Conservation (phyloP, 345 rosid genomes). For the Tarenaya hassleriana region DNA sequence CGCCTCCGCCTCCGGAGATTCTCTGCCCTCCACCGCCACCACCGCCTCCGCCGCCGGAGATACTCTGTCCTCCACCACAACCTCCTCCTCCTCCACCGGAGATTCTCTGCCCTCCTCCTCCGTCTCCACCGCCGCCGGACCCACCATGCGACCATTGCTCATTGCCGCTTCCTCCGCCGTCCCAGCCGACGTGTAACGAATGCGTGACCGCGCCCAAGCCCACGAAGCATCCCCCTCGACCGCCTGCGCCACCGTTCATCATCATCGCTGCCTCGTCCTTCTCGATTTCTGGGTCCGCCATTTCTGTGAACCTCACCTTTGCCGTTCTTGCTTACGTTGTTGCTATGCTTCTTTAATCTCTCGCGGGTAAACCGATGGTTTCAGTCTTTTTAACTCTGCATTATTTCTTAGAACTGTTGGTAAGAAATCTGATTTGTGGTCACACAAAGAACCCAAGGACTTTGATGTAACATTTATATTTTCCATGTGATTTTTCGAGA, state of each 20-base stretch:
- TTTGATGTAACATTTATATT: too few species aligned
- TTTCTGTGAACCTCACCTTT: not conserved
- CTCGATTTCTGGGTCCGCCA: constrained; percentile 2
- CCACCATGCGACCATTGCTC: constrained; percentile 29
- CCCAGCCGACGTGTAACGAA: constrained; percentile 22
- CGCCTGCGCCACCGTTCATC: constrained; percentile 26
- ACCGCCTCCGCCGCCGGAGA: constrained; percentile 18
- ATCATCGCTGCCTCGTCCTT: constrained; percentile 23
- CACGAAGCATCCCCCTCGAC: constrained; percentile 1
- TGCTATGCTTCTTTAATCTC: too few species aligned
- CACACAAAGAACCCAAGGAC: too few species aligned
- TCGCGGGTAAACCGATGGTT: too few species aligned
- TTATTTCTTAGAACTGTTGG: too few species aligned
- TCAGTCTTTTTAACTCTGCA: too few species aligned
- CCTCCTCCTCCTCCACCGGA: constrained; percentile 28
- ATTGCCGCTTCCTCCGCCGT: constrained; percentile 25
- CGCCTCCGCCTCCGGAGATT: constrained; percentile 26
- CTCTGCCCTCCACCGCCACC: constrained; percentile 27
- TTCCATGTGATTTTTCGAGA: too few species aligned
- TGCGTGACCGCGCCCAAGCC: too few species aligned
- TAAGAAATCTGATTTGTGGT: too few species aligned
- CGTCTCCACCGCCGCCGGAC: constrained; percentile 29
- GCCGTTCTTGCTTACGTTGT: not conserved
- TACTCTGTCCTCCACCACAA: constrained; percentile 14
- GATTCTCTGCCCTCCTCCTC: constrained; percentile 24